Evolutionary conservation across 371 early-diverging fungal genomes (phyloP).

Genomic region (Mortierella sp.): DNA sequence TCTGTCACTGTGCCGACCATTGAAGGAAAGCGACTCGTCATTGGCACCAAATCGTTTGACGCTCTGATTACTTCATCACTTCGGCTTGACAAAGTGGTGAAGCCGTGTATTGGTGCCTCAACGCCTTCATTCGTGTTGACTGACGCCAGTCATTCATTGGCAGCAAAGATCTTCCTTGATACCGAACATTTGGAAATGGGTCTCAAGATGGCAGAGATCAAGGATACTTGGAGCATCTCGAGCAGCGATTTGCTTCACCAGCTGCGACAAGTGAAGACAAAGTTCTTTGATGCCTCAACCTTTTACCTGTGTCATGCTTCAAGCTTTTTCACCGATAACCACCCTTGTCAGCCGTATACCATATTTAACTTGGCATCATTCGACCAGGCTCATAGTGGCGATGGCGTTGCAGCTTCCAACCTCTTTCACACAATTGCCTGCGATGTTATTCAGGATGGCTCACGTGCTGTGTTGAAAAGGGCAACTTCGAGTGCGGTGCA

Average conservation of each 20-base stretch:
- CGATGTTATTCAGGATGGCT: background rate
- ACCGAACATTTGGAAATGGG: background rate
- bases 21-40: conserved; percentile 23
- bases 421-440: background rate
- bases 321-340: conserved; percentile 16
- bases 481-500: too few species aligned
- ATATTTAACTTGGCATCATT: conserved; percentile 16
- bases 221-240: background rate
- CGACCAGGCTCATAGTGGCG: conserved; percentile 12
- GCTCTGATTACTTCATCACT: conserved; percentile 23
- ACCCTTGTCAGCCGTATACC: conserved; percentile 28
- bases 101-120: conserved; percentile 14
- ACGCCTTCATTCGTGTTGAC: conserved; percentile 1
- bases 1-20: conserved; percentile 6
- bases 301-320: conserved; percentile 16
- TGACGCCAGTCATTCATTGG: background rate
- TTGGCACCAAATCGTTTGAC: conserved; percentile 24
- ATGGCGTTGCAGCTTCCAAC: conserved; percentile 1
- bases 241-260: conserved; percentile 4
- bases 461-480: background rate
- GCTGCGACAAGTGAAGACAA: conserved; percentile 23
- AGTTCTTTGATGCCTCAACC: conserved; percentile 4
- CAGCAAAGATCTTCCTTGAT: conserved; percentile 13
- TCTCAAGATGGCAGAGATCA: background rate
- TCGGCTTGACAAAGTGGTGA: conserved; percentile 5